Base-by-base conservation (phyloP, 2,329 filamentous ascomycete genomes). In the Exophiala calicioides region DNA sequence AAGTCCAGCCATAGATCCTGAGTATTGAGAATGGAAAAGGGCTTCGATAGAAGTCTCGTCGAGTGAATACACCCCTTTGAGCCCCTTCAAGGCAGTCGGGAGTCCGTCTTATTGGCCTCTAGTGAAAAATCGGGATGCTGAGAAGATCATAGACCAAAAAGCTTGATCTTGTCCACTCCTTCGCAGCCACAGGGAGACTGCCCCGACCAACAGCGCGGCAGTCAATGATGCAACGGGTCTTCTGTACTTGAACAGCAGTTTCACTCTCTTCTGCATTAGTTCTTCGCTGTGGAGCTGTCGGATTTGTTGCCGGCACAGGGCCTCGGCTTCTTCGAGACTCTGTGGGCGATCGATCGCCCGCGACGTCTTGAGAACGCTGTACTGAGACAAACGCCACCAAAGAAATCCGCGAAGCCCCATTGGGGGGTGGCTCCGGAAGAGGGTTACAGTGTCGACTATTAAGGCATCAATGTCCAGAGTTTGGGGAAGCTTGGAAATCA, bases 361-460 rank as follows among this genome's bases (percentile, higher is more conserved):
- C 0, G 86, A 86, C 1, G 90, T 95, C 67, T 95, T 96, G 41
- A 98, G 77, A 5, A 89, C 89, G 64, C 90, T 96, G 49, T 79
- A 79, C 5, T 67, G 65, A 2, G 90, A 90, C 49, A 98, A 84
- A 12, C 68, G 69, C 51, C 74, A 73, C 90, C 90, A 97, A 4
- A 79, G 76, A 26, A 75, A 69, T 41, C 67, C 69, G 5, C 74
- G 78, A 5, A 98, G 72, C 1, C 72, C 75, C 57, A 88, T 80
- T 0, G 91, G 93, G 1, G 90, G 91, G 57, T 86, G 72, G 2
- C 68, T 62, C 5, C 75, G 66, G 64, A 85, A 86, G 1, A 97
- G 75, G 20, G 64, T 62, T 3, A 81, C 74, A 0, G 91, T 82
- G 39, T 77, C 75, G 13, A 73, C 64, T 53, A 98, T 85, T 41